Conservation (phyloP, 169 alveolate genomes). For the Plasmodium vivax region DNA sequence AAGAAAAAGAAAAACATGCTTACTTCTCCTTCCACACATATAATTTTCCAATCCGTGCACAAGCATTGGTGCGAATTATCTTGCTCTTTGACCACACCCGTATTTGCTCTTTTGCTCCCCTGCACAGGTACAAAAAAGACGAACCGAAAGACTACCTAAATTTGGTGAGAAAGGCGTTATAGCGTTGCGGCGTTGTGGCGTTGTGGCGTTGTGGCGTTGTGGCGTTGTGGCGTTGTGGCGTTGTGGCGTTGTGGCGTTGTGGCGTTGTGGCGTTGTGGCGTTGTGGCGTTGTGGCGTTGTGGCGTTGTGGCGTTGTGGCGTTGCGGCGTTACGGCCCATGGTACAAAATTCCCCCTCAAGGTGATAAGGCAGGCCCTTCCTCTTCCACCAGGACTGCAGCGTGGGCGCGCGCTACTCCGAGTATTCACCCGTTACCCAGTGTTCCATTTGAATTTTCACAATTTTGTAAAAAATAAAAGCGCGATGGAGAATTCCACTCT, state of each 20-base stretch:
- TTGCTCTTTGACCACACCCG: not conserved
- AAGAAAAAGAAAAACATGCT: not conserved
- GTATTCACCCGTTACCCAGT: not conserved
- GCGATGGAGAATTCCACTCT: not conserved
- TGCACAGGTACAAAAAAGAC: conserved; percentile 28
- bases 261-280: not conserved
- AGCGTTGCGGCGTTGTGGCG: not conserved
- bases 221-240: not conserved
- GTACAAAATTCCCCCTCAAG: not conserved
- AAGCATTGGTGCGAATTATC: not conserved
- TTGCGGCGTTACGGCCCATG: too few relatives aligned
- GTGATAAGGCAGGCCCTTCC: not conserved
- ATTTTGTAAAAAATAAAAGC: not conserved
- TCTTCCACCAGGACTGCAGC: not conserved
- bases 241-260: not conserved
- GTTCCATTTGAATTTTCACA: not conserved
- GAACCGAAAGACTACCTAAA: conserved; percentile 26
- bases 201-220: not conserved
- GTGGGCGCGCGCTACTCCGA: not conserved
- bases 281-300: not conserved
- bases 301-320: too few relatives aligned
- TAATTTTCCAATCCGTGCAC: not conserved
- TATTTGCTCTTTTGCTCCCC: not conserved
- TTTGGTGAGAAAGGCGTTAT: conserved; percentile 7
- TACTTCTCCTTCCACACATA: not conserved